These are phyloP conservation scores for Botryotinia convoluta DNA, from an alignment of 2,329 filamentous ascomycete genomes.

Conservation along the genomic window DNA sequence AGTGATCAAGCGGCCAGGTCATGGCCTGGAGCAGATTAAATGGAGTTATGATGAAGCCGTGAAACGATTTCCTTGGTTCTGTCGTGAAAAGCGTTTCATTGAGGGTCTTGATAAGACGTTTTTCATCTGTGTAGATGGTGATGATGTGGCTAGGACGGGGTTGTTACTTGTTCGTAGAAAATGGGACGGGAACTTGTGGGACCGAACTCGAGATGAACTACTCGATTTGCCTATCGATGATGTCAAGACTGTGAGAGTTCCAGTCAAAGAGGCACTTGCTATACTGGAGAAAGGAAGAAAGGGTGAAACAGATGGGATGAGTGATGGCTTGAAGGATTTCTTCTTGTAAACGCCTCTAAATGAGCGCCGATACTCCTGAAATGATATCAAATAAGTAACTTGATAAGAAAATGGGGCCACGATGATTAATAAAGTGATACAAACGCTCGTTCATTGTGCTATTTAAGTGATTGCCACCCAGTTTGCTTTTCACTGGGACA, in stretches of 20 bases:
- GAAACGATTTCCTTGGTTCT: not conserved
- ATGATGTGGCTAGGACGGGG: not conserved
- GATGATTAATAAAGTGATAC: not conserved
- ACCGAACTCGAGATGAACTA: not conserved
- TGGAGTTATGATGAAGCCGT: not conserved
- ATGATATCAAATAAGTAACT: not conserved
- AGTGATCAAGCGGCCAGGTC: not conserved
- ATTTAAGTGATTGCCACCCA: not conserved
- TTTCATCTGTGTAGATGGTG: not conserved
- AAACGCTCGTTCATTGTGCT: not conserved
- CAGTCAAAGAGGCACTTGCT: not conserved
- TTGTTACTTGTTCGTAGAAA: not conserved
- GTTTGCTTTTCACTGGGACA: not conserved
- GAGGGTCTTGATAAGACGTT: not conserved
- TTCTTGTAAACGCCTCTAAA: not conserved
- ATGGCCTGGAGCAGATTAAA: not conserved
- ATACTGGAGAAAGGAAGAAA: not conserved
- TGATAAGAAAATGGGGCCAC: not conserved
- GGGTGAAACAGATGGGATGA: not conserved
- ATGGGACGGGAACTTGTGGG: not conserved
- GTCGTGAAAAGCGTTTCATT: not conserved
- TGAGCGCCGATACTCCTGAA: not conserved
- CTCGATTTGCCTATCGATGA: not conserved
- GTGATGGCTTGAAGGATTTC: not conserved
- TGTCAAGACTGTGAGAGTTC: not conserved